phyloP scores from a whole-genome alignment of 2,329 filamentous ascomycete species.

The Neodidymelliopsis sp. region DNA sequence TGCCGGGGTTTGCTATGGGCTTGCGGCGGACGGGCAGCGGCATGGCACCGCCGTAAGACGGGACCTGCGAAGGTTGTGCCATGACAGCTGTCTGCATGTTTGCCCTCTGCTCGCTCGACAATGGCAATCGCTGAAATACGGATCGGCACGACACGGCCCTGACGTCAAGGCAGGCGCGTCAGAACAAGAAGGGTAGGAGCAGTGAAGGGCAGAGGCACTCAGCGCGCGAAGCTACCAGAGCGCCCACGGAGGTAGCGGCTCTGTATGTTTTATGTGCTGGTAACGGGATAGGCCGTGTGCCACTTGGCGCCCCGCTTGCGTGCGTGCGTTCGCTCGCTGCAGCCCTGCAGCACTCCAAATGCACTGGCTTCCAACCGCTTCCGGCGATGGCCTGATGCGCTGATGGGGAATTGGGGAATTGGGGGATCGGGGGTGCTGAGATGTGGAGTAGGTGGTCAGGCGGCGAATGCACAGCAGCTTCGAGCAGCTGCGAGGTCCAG shows the following conservation, averaged over 20 bases:
- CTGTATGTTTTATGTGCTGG: constrained; percentile 31
- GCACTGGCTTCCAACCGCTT: constrained; percentile 34
- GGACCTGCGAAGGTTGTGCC: constrained; percentile 30
- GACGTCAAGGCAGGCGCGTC: constrained; percentile 34
- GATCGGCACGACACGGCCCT: constrained; percentile 31
- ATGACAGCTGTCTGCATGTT: constrained; percentile 41
- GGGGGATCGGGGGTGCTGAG: constrained; percentile 27
- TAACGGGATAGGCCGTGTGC: constrained; percentile 19
- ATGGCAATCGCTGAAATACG: constrained; percentile 32
- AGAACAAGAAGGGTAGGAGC: constrained; percentile 24
- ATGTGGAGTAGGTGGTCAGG: constrained; percentile 14
- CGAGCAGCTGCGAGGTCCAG: not conserved
- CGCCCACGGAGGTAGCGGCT: constrained; percentile 14
- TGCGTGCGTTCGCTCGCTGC: constrained; percentile 21
- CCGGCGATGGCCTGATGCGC: constrained; percentile 36
- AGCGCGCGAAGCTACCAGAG: constrained; percentile 9
- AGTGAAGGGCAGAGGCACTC: constrained; percentile 15
- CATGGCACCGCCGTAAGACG: constrained; percentile 36
- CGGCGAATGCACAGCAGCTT: constrained; percentile 2
- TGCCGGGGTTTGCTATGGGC: constrained; percentile 43
- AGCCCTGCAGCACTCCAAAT: constrained; percentile 31
- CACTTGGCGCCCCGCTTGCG: constrained; percentile 39
- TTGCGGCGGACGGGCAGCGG: constrained; percentile 42
- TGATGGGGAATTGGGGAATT: constrained; percentile 19
- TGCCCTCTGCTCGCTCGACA: constrained; percentile 26